Evolutionary conservation across 129 eudicot species (phyloP).

Genomic region (Mikania micrantha): DNA sequence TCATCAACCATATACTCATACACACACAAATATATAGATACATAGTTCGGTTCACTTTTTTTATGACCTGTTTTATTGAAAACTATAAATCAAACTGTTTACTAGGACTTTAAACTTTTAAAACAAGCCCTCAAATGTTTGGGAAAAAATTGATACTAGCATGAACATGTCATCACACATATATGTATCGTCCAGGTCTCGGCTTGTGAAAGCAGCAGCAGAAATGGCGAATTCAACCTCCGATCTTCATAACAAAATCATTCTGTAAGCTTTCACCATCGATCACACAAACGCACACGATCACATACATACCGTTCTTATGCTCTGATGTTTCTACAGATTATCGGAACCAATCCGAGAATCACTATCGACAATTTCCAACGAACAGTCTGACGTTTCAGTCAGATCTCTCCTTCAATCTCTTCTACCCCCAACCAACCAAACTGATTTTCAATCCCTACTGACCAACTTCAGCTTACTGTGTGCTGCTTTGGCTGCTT

Average conservation of each 20-base stretch:
- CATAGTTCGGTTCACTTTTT: too few species aligned
- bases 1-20: too few species aligned
- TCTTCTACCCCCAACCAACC: conserved; percentile 36
- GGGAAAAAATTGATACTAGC: too few species aligned
- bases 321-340: conserved; percentile 24
- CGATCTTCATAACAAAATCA: conserved; percentile 31
- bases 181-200: too few species aligned
- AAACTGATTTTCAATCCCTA: conserved; percentile 5
- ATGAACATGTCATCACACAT: too few species aligned
- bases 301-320: neutral
- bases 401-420: conserved; percentile 57
- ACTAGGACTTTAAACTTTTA: too few species aligned
- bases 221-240: conserved; percentile 39
- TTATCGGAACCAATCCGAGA: conserved; percentile 49
- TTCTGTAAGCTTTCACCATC: conserved; percentile 26
- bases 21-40: too few species aligned
- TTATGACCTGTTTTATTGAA: too few species aligned
- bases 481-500: conserved; percentile 66
- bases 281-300: neutral
- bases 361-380: conserved; percentile 33
- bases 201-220: neutral
- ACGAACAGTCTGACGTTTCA: conserved; percentile 57
- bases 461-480: conserved; percentile 49
- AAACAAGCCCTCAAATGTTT: too few species aligned
- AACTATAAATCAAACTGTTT: too few species aligned